Evolutionary conservation across 2,329 filamentous ascomycete genomes (phyloP).

Genomic region (Bipolaris gigantea): DNA sequence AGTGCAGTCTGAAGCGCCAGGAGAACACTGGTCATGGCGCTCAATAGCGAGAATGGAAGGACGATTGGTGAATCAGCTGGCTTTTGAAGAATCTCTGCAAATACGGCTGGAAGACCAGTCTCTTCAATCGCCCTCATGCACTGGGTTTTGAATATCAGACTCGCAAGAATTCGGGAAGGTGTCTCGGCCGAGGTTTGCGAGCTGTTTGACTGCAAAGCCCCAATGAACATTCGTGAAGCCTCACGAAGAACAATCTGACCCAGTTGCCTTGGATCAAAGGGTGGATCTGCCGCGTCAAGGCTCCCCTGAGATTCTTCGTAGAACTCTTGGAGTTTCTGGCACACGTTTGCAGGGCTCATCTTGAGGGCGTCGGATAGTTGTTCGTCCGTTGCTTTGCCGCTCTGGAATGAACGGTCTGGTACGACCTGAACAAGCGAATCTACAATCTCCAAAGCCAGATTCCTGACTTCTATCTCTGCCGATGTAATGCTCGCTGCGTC

Average conservation of each 20-base stretch:
- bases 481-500: conserved; percentile 3
- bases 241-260: conserved; percentile 38
- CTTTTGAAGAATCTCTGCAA: conserved; percentile 24
- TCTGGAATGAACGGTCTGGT: conserved; percentile 39
- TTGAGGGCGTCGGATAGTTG: conserved; percentile 7
- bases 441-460: conserved; percentile 40
- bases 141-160: conserved; percentile 37
- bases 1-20: conserved; percentile 36
- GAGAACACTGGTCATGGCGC: conserved; percentile 39
- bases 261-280: conserved; percentile 29
- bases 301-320: conserved; percentile 44
- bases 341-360: conserved; percentile 11
- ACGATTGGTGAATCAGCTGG: neutral
- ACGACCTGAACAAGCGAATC: conserved; percentile 44
- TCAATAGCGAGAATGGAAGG: conserved; percentile 34
- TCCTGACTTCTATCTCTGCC: conserved; percentile 23
- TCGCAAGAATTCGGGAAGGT: conserved; percentile 39
- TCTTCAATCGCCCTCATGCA: conserved; percentile 31
- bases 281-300: conserved; percentile 36
- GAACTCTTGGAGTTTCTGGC: conserved; percentile 33
- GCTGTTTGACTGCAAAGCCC: conserved; percentile 21
- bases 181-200: conserved; percentile 27
- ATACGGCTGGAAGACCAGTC: conserved; percentile 30
- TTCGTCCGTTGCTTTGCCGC: conserved; percentile 10
- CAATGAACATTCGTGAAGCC: conserved; percentile 30